These are phyloP conservation scores for Amphicarpaea edgeworthii DNA, from an alignment of 306 rosid species.

Conservation along the genomic window DNA sequence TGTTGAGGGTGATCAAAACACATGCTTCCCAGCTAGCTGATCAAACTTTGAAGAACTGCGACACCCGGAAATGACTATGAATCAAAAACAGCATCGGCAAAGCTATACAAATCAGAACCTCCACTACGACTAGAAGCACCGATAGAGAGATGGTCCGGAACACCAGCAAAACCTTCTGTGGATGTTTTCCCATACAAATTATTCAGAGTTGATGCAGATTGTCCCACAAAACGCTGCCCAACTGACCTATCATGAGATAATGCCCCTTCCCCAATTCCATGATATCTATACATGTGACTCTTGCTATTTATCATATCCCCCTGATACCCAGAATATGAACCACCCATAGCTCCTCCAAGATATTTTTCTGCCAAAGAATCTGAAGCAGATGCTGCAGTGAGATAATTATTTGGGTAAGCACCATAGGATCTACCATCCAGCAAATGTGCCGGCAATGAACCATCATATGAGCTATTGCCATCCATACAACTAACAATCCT, in stretches of 20 bases:
- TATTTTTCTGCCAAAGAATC: slow-evolving; percentile 48
- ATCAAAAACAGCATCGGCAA: slow-evolving; percentile 64
- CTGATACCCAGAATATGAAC: slow-evolving; percentile 51
- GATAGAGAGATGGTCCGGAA: slow-evolving; percentile 45
- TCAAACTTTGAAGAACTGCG: slow-evolving; percentile 28
- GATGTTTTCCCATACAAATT: slow-evolving; percentile 49
- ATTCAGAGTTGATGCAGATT: slow-evolving; percentile 43
- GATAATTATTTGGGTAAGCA: slow-evolving; percentile 45
- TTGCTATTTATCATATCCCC: slow-evolving; percentile 43
- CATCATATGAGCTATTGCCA: slow-evolving; percentile 50
- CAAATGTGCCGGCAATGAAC: slow-evolving; percentile 40
- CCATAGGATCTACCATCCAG: slow-evolving; percentile 48
- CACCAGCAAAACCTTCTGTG: slow-evolving; percentile 43
- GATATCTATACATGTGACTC: slow-evolving; percentile 50
- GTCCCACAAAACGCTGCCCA: slow-evolving; percentile 52
- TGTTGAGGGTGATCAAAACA: not conserved
- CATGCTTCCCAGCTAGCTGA: slow-evolving; percentile 34
- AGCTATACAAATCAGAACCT: slow-evolving; percentile 64
- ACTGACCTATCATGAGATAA: slow-evolving; percentile 47
- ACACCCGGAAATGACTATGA: slow-evolving; percentile 40
- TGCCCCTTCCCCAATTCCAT: slow-evolving; percentile 54
- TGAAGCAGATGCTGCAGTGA: slow-evolving; percentile 44
- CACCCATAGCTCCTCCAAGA: slow-evolving; percentile 38
- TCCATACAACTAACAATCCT: slow-evolving; percentile 47
- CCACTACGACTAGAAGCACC: slow-evolving; percentile 42